Base-by-base conservation (phyloP, 2,329 filamentous ascomycete species). In the Trichoderma sp. region DNA sequence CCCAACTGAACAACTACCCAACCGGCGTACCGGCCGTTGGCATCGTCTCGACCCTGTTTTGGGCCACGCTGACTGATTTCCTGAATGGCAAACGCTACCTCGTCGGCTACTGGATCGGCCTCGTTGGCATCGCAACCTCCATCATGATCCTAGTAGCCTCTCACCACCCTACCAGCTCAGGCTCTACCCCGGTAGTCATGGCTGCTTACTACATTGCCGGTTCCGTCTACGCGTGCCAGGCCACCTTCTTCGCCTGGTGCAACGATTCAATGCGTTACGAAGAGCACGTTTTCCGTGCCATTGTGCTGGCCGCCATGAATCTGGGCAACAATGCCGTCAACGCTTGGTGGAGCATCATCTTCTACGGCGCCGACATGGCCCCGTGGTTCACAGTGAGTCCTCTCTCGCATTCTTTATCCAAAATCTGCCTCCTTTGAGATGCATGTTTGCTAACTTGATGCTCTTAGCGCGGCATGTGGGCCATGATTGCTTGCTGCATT, bases 161-260 rank as follows among this genome's bases (percentile, higher is more conserved):
- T 0, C 77, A 80, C 3, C 73, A 81, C 34, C 80, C 82, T 0
- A 76, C 76, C 0, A 81, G 74, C 37, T 64, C 77, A 0, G 60
- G 59, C 0, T 84, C 83, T 3, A 89, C 86, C 0, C 75, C 83
- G 0, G 80, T 86, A 1, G 84, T 88, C 0, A 90, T 92, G 70
- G 89, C 77, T 0, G 89, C 89, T 4, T 92, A 91, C 73, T 92
- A 91, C 76, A 90, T 87, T 86, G 88, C 89, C 0, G 90, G 90
- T 0, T 81, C 85, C 4, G 88, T 91, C 0, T 92, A 92, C 72
- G 90, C 90, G 0, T 91, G 90, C 73, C 90, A 93, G 77, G 89
- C 90, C 0, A 90, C 88, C 0, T 92, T 92, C 73, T 92, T 93
- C 72, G 90, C 90, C 0, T 92, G 90, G 90, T 90, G 89, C 26